Base-by-base conservation (phyloP, 768 basidiomycete species). In the Russula abietina region DNA sequence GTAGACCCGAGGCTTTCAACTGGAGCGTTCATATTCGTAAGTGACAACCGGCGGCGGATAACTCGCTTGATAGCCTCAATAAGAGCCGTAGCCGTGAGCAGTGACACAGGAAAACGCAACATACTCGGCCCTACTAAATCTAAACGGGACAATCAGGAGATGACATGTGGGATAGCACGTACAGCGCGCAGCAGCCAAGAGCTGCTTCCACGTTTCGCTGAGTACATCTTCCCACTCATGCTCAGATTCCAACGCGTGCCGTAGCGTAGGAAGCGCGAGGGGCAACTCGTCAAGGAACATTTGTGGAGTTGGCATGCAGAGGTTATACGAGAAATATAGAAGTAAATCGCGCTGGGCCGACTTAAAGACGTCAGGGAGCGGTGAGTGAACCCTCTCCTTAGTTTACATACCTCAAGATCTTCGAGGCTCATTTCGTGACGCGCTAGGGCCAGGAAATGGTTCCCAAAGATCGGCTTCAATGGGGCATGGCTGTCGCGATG, bases 31-130 rank as follows among this genome's bases (percentile, higher is more conserved):
- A 17, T 1, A 28, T 28, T 50, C 11, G 32, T 14, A 46, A 39
- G 14, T 39, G 45, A 30, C 10, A 32, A 24, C 17, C 45, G 54
- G 26, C 32, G 53, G 46, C 41, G 51, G 12, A 51, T 28, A 14
- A 45, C 58, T 60, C 48, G 32, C 4, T 39, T 59, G n/a, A 64
- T 65, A 16, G 57, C 57, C 48, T 56, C 56, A 24, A 62, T 66
- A 12, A 66, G 55, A 36, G 65, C 65, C 19, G 67, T 61, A 24
- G 65, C 61, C 1, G 61, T 67, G 46, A 68, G 61, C 26, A 66
- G 16, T 6, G 65, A 66, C 26, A 64, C 50, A 24, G 61, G 50
- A 22, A 68, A 66, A 50, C 53, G 46, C 24, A 66, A 30, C 38
- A 67, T 28, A 48, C 54, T 52, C 4, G 67, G 61, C 51, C 61